A percentile compares a stretch with the other conserved stretches of the same genome.
These are phyloP conservation scores for Cyamopsis tetragonoloba DNA, from an alignment of 306 rosid species.

Conservation along the genomic window DNA sequence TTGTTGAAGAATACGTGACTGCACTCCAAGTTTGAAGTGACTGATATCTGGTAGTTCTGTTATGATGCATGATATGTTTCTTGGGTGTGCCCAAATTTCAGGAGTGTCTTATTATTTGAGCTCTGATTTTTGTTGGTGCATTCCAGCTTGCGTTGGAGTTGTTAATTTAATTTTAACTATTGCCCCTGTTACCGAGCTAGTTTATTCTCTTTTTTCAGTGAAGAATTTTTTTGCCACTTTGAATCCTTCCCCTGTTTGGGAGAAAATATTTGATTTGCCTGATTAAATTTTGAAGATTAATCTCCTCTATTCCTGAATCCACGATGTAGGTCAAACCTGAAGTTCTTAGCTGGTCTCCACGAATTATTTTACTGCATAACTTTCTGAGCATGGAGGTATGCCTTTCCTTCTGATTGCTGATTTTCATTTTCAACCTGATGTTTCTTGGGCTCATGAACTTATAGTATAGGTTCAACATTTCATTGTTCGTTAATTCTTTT, in stretches of 20 bases:
- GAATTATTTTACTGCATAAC: constrained; percentile 81
- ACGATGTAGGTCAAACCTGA: constrained; percentile 78
- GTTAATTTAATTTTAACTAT: constrained; percentile 3
- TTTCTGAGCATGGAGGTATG: constrained; percentile 82
- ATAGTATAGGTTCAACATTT: neutral
- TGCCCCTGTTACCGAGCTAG: constrained; percentile 17
- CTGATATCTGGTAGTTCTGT: neutral
- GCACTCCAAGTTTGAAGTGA: too few species aligned
- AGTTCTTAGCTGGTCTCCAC: constrained; percentile 90
- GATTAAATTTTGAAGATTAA: constrained; percentile 16
- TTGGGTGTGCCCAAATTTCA: neutral
- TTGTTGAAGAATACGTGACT: neutral
- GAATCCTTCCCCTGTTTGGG: constrained; percentile 4
- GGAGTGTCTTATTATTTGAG: neutral
- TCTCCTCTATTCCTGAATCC: neutral
- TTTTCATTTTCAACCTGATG: constrained; percentile 11
- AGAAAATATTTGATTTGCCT: constrained; percentile 8
- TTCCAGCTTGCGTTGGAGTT: neutral
- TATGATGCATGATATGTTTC: neutral
- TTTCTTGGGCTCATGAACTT: neutral
- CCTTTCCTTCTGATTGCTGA: constrained; percentile 8
- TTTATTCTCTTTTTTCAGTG: neutral
- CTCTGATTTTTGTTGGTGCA: neutral
- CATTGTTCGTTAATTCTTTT: neutral
- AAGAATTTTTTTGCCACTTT: neutral